phyloP scores from a whole-genome alignment of 495 filamentous ascomycete genomes.

The Xylaria castorea region DNA sequence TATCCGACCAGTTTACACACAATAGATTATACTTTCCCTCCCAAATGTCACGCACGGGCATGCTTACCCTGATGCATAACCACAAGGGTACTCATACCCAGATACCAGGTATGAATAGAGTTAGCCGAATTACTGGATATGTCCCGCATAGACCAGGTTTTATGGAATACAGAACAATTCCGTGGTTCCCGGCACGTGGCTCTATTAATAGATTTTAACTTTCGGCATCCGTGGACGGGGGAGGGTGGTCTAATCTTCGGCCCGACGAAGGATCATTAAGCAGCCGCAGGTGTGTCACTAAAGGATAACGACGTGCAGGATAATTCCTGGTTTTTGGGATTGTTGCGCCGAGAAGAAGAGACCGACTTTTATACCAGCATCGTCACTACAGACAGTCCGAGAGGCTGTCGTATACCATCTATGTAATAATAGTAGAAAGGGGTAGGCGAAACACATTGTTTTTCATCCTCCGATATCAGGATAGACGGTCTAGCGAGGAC shows the following conservation, averaged over 20 bases:
- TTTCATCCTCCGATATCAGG: background rate
- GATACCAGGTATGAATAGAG: background rate
- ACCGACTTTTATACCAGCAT: background rate
- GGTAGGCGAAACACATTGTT: background rate
- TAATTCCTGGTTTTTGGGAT: background rate
- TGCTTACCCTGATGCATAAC: background rate
- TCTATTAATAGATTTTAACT: background rate
- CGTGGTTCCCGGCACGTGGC: background rate
- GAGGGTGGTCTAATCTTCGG: background rate
- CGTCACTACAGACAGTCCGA: background rate
- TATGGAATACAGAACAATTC: background rate
- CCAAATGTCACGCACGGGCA: background rate
- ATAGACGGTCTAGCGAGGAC: background rate
- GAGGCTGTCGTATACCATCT: background rate
- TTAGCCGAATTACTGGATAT: background rate
- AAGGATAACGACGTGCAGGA: background rate
- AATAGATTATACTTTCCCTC: background rate
- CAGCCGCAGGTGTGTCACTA: background rate
- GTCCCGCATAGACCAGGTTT: background rate
- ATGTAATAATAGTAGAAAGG: background rate
- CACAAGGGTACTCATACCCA: background rate
- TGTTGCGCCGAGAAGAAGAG: background rate
- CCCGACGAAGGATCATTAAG: background rate
- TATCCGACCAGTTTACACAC: background rate
- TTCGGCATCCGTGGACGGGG: background rate